Conservation (phyloP, 176 grass and related monocot genomes). For the Phoenix dactylifera region DNA sequence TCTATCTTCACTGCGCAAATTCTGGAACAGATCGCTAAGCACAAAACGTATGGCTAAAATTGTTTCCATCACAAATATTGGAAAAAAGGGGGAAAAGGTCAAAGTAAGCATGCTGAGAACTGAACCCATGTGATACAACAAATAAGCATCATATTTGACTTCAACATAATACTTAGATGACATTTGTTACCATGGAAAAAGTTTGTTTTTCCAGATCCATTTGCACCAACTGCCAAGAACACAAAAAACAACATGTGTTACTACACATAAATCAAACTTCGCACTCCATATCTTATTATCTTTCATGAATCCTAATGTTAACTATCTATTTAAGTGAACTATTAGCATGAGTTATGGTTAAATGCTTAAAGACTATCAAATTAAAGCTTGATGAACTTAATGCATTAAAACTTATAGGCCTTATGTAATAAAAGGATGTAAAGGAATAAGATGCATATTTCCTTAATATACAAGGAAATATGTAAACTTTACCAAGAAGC, state of each 20-base stretch:
- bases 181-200: constrained; percentile 86
- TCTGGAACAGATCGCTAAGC: constrained; percentile 94
- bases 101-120: neutral
- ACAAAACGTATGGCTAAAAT: constrained; percentile 97
- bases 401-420: too few relatives aligned
- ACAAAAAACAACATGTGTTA: constrained; percentile 5
- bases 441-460: too few relatives aligned
- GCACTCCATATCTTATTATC: too few relatives aligned
- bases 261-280: too few relatives aligned
- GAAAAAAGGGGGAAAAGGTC: neutral
- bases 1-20: constrained; percentile 84
- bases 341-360: too few relatives aligned
- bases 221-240: constrained; percentile 77
- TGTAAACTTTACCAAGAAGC: too few relatives aligned
- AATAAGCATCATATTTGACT: constrained; percentile 1
- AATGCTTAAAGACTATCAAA: too few relatives aligned
- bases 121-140: neutral
- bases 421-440: too few relatives aligned
- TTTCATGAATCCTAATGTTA: too few relatives aligned
- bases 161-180: neutral
- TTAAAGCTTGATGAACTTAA: too few relatives aligned
- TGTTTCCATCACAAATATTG: constrained; percentile 23
- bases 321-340: too few relatives aligned
- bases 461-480: too few relatives aligned
- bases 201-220: constrained; percentile 98